phyloP scores from a whole-genome alignment of 345 rosid genomes.

The Hirschfeldia incana region DNA sequence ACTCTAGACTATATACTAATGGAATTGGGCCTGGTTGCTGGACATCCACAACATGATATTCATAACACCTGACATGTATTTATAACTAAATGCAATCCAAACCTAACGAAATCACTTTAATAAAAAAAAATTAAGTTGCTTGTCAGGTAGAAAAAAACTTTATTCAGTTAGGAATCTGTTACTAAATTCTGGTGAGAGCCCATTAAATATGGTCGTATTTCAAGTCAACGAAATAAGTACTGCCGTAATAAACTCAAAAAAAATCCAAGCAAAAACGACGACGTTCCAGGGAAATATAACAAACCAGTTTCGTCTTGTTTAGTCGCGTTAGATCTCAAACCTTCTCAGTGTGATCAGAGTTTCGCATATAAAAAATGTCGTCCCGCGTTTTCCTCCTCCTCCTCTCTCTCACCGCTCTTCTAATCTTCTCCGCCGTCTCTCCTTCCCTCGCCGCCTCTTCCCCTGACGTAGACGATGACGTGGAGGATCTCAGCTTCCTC shows the following conservation, averaged over 20 bases:
- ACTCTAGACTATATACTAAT: no score
- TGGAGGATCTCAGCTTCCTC: slow-evolving; percentile 84
- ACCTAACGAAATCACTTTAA: no score
- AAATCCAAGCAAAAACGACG: background rate
- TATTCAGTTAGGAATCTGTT: background rate
- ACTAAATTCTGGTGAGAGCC: background rate
- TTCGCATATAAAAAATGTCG: slow-evolving; percentile 41
- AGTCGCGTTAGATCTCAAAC: slow-evolving; percentile 17
- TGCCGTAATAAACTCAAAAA: background rate
- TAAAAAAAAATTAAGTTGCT: background rate
- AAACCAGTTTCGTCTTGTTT: background rate
- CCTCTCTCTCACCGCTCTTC: slow-evolving; percentile 50
- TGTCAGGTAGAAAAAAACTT: background rate
- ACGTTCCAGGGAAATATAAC: background rate
- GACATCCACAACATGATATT: no score
- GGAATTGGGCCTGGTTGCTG: no score
- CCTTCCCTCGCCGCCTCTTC: slow-evolving; percentile 42
- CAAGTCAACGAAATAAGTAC: slow-evolving; percentile 3
- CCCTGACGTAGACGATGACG: slow-evolving; percentile 44
- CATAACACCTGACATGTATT: no score
- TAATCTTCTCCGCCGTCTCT: slow-evolving; percentile 52
- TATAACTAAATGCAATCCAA: no score
- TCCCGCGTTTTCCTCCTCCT: slow-evolving; percentile 46
- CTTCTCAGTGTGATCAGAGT: background rate
- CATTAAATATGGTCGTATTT: background rate